A percentile compares a stretch with the other conserved stretches of the same genome.
These are phyloP conservation scores for Tetrahymena borealis DNA, from an alignment of 73 alveolate genomes.

Conservation along the genomic window DNA sequence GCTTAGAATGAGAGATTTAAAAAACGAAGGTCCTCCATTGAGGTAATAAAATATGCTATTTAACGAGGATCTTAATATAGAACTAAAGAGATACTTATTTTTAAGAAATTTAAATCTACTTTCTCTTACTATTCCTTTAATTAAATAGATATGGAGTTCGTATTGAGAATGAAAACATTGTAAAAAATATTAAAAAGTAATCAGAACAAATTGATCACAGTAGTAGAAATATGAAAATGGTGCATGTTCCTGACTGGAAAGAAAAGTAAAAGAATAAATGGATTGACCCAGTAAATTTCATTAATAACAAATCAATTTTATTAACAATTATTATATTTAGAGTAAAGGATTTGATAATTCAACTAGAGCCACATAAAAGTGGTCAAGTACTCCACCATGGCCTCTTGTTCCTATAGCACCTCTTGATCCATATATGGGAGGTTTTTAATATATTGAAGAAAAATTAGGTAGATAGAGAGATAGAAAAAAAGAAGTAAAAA, in stretches of 20 bases:
- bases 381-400: conserved; percentile 2
- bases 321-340: neutral
- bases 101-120: no score
- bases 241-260: neutral
- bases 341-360: neutral
- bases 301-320: no score
- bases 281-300: neutral
- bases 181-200: neutral
- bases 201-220: neutral
- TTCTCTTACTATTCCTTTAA: neutral
- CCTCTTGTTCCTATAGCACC: neutral
- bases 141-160: neutral
- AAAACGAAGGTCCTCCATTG: neutral
- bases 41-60: no score
- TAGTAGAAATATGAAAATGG: neutral
- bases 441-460: neutral
- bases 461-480: neutral
- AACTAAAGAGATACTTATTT: no score
- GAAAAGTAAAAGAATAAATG: neutral
- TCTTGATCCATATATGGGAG: neutral
- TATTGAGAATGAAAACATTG: neutral
- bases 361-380: neutral
- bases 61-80: no score
- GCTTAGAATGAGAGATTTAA: neutral
- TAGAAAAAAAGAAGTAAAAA: neutral